Percentiles rank a stretch among this genome's conserved stretches.
Evolutionary conservation across 2,329 filamentous ascomycete genomes (phyloP).

Genomic region (Colletotrichum simmondsii): DNA sequence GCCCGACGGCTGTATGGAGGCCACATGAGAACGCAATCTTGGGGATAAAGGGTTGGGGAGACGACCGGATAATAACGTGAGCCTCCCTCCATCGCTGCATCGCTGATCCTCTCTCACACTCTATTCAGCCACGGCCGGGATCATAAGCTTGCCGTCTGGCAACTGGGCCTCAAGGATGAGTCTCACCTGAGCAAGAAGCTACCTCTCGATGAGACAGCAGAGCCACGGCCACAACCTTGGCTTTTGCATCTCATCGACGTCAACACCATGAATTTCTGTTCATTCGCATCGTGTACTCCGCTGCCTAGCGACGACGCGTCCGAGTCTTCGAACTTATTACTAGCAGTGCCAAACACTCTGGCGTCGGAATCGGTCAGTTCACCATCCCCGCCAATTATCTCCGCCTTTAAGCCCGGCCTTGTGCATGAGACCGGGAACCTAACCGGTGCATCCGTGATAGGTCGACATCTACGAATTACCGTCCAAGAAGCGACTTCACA

Average conservation of each 20-base stretch:
- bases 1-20: conserved; percentile 86
- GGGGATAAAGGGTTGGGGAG: conserved; percentile 76
- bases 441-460: conserved; percentile 43
- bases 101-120: neutral
- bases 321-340: conserved; percentile 54
- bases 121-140: conserved; percentile 84
- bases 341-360: conserved; percentile 85
- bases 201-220: conserved; percentile 72
- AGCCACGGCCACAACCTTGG: conserved; percentile 76
- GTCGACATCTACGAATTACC: conserved; percentile 90
- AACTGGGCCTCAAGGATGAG: conserved; percentile 71
- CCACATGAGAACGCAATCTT: conserved; percentile 84
- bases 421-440: conserved; percentile 15
- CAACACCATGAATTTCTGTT: conserved; percentile 95
- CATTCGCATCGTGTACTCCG: conserved; percentile 73
- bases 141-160: conserved; percentile 88
- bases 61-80: conserved; percentile 85
- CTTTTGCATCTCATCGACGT: conserved; percentile 85
- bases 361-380: conserved; percentile 73
- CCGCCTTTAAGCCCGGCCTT: conserved; percentile 17
- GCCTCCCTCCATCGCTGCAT: conserved; percentile 45
- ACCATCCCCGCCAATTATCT: conserved; percentile 5
- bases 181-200: conserved; percentile 72
- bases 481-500: conserved; percentile 74
- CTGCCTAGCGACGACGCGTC: neutral